Percentiles rank a stretch among this genome's conserved stretches.
These are phyloP conservation scores for Pichia sp. DNA, from an alignment of 1,139 yeast species.

Conservation along the genomic window DNA sequence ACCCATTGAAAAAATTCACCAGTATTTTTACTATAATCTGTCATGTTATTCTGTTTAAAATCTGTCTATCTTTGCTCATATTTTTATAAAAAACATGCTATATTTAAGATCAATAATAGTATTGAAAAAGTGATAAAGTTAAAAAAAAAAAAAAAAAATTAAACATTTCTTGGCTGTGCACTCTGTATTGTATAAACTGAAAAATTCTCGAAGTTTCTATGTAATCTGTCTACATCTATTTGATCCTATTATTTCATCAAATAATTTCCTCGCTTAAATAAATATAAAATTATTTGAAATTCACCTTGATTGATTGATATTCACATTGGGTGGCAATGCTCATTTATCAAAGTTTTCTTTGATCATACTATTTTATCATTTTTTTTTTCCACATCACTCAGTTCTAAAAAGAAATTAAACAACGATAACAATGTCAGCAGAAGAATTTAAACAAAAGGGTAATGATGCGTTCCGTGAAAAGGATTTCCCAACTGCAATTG, in stretches of 20 bases:
- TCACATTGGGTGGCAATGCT: neutral
- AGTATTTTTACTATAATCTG: conserved; percentile 32
- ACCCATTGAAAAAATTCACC: conserved; percentile 51
- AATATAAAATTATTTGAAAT: too few relatives aligned
- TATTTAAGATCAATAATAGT: neutral
- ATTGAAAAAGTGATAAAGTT: neutral
- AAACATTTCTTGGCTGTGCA: neutral
- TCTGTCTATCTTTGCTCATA: too few relatives aligned
- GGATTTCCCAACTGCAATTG: conserved; percentile 75
- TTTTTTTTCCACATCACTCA: too few relatives aligned
- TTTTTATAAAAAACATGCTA: neutral
- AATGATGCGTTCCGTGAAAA: conserved; percentile 88
- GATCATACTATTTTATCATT: too few relatives aligned
- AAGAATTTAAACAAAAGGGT: conserved; percentile 75
- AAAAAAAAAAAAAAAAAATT: too few relatives aligned
- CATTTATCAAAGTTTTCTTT: too few relatives aligned
- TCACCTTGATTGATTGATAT: too few relatives aligned
- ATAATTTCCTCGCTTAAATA: too few relatives aligned
- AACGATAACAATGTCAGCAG: conserved; percentile 42
- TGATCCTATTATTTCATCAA: too few relatives aligned
- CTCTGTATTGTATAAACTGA: neutral
- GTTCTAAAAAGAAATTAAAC: too few relatives aligned
- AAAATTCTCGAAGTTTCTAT: neutral
- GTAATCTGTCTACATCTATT: too few relatives aligned
- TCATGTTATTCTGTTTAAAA: neutral